Percentiles rank a stretch among this genome's conserved stretches.
phyloP scores from a whole-genome alignment of 345 rosid genomes.

The Populus nigra region DNA sequence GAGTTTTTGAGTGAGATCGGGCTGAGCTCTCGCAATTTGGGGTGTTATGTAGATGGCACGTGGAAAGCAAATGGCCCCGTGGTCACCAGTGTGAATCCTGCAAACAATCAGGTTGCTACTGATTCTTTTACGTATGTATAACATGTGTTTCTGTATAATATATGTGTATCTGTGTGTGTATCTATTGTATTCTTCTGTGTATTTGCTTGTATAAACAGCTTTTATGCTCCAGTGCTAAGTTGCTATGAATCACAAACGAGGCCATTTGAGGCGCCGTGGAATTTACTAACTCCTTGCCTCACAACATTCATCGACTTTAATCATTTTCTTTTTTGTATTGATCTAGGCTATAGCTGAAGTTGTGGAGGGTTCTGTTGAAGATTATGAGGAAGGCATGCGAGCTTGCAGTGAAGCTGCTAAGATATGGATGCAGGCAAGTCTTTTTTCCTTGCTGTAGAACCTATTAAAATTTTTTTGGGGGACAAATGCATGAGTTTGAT shows the following conservation, averaged over 20 bases:
- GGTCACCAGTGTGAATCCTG: constrained; percentile 68
- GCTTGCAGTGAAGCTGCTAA: constrained; percentile 86
- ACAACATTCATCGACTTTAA: background rate
- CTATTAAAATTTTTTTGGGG: background rate
- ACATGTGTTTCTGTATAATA: background rate
- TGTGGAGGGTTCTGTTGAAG: constrained; percentile 69
- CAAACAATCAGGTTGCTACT: constrained; percentile 66
- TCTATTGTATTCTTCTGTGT: background rate
- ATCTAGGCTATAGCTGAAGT: constrained; percentile 59
- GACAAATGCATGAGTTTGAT: background rate
- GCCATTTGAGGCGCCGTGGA: background rate
- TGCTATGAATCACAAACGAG: background rate
- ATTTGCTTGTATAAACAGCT: background rate
- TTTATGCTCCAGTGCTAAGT: background rate
- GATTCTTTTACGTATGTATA: background rate
- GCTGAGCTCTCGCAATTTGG: constrained; percentile 54
- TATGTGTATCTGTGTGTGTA: background rate
- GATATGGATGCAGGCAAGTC: constrained; percentile 76
- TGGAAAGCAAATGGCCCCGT: constrained; percentile 80
- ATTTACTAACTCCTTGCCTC: background rate
- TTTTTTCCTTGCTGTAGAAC: background rate
- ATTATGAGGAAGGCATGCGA: constrained; percentile 76
- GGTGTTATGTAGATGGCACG: constrained; percentile 64
- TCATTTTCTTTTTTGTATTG: background rate
- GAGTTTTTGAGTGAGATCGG: constrained; percentile 86